These are phyloP conservation scores for Nepenthes mirabilis DNA, from an alignment of 148 eudicot genomes.

Conservation along the genomic window DNA sequence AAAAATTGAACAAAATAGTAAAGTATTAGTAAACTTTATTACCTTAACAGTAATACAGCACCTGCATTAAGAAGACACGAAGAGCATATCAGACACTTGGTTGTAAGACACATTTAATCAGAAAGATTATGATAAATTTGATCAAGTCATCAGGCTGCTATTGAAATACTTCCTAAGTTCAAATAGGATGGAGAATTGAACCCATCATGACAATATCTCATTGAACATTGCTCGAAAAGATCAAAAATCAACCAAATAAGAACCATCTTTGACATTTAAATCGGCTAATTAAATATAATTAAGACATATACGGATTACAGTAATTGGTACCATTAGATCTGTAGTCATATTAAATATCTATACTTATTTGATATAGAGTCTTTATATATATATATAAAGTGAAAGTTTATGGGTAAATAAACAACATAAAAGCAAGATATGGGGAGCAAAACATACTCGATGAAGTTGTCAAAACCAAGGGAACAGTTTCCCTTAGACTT, in stretches of 20 bases:
- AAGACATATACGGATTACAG: too few relatives aligned
- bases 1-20: neutral
- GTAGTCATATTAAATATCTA: neutral
- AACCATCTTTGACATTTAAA: too few relatives aligned
- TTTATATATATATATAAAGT: neutral
- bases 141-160: too few relatives aligned
- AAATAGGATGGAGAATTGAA: too few relatives aligned
- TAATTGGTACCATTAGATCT: too few relatives aligned
- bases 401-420: neutral
- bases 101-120: too few relatives aligned
- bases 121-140: too few relatives aligned
- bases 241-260: too few relatives aligned
- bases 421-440: neutral
- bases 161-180: neutral
- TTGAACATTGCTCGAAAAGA: too few relatives aligned
- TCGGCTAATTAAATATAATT: too few relatives aligned
- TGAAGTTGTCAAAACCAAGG: constrained; percentile 57
- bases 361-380: neutral
- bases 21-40: neutral
- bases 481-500: constrained; percentile 35
- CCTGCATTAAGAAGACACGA: constrained; percentile 9
- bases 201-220: too few relatives aligned
- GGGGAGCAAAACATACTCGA: constrained; percentile 22
- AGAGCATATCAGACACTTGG: neutral
- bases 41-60: constrained; percentile 58